Percentiles rank a stretch among this genome's conserved stretches.
These are phyloP conservation scores for Penicillium soppii DNA, from an alignment of 495 filamentous ascomycete species.

Conservation along the genomic window DNA sequence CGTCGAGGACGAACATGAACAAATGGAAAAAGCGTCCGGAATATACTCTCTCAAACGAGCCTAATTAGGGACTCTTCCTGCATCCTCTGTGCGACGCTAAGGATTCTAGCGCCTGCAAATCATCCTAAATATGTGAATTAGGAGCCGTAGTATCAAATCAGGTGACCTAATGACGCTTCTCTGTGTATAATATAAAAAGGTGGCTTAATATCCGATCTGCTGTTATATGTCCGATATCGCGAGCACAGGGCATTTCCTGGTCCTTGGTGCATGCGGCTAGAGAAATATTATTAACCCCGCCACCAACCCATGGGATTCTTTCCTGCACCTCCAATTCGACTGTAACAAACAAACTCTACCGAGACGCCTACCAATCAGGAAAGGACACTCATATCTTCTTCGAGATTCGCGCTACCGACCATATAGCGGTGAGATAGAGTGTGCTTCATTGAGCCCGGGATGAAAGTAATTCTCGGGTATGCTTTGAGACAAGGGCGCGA, in stretches of 20 bases:
- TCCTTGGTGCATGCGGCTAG: constrained; percentile 6
- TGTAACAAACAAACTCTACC: constrained; percentile 9
- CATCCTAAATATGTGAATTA: constrained; percentile 1
- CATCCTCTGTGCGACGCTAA: constrained; percentile 4
- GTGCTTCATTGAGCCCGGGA: constrained; percentile 8
- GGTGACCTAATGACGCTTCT: neutral
- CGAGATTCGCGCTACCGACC: constrained; percentile 14
- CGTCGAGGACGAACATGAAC: constrained; percentile 14
- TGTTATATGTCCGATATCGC: constrained; percentile 11
- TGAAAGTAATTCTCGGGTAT: neutral
- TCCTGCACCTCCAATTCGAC: constrained; percentile 21
- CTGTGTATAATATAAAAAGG: neutral
- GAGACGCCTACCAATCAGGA: constrained; percentile 7
- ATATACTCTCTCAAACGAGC: neutral
- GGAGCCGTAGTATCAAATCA: constrained; percentile 1
- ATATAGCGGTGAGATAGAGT: constrained; percentile 31
- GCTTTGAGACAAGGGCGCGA: neutral
- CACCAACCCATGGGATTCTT: constrained; percentile 21
- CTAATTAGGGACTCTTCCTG: constrained; percentile 14
- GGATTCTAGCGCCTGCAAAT: constrained; percentile 3
- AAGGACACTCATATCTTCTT: neutral
- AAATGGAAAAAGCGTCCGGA: constrained; percentile 7
- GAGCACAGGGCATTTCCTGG: neutral
- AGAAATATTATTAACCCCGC: constrained; percentile 5
- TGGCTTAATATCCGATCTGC: neutral